Evolutionary conservation across 2,329 filamentous ascomycete genomes (phyloP).

Genomic region (Clarireedia sp.): DNA sequence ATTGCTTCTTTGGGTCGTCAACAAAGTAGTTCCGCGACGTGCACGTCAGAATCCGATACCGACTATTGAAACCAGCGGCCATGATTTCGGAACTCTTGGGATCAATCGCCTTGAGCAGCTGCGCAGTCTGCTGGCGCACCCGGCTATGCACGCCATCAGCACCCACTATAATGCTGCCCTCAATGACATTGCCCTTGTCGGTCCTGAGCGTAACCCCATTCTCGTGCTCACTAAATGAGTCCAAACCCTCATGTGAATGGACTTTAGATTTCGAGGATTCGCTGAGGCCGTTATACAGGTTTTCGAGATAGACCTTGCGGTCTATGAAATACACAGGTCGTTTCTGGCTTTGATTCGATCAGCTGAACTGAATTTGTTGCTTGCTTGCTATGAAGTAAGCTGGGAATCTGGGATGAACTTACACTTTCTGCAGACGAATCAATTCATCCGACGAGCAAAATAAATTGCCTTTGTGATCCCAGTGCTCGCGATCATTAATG

Average conservation of each 20-base stretch:
- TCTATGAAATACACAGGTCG: slow-evolving; percentile 1
- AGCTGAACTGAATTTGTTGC: neutral
- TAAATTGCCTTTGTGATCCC: neutral
- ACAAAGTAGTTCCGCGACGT: neutral
- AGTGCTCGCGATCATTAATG: neutral
- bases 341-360: neutral
- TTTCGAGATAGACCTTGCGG: neutral
- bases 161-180: slow-evolving; percentile 18
- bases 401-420: neutral
- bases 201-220: neutral
- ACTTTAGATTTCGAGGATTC: neutral
- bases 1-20: neutral
- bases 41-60: neutral
- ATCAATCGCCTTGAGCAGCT: neutral
- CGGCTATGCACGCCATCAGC: slow-evolving; percentile 23
- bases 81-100: slow-evolving; percentile 1
- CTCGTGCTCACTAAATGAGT: neutral
- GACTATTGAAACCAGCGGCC: neutral
- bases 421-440: slow-evolving; percentile 4
- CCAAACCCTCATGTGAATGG: neutral
- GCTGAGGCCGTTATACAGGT: neutral
- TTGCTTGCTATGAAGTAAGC: neutral
- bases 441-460: slow-evolving; percentile 3
- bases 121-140: slow-evolving; percentile 26
- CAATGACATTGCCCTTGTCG: slow-evolving; percentile 2